A percentile compares a stretch with the other conserved stretches of the same genome.
phyloP scores from a whole-genome alignment of 805 yeast species.

The Hanseniaspora guilliermondii region DNA sequence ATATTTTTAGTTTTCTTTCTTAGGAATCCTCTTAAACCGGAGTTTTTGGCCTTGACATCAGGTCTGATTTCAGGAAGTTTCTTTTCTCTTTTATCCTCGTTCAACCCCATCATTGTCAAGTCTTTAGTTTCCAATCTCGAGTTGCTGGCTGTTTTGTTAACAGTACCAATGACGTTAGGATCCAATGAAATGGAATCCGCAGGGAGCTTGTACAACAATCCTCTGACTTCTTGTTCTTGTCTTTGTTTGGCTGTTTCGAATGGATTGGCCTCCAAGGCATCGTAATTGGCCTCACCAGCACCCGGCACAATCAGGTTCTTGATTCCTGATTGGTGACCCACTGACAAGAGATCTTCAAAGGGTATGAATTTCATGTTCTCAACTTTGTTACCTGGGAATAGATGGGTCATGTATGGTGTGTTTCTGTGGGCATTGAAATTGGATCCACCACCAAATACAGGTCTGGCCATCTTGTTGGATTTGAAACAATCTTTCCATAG shows the following conservation, averaged over 20 bases:
- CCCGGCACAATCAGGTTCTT: slow-evolving; percentile 90
- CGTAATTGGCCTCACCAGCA: slow-evolving; percentile 94
- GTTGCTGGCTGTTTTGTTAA: slow-evolving; percentile 54
- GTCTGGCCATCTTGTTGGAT: slow-evolving; percentile 34
- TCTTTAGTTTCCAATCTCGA: slow-evolving; percentile 55
- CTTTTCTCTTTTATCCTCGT: slow-evolving; percentile 30
- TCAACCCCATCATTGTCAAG: slow-evolving; percentile 33
- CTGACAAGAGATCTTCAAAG: slow-evolving; percentile 88
- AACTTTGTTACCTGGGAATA: slow-evolving; percentile 64
- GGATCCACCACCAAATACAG: slow-evolving; percentile 31
- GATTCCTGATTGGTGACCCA: slow-evolving; percentile 69
- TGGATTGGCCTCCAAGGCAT: slow-evolving; percentile 86
- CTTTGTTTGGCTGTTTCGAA: slow-evolving; percentile 84
- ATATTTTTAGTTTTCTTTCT: slow-evolving; percentile 78
- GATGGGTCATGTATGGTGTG: slow-evolving; percentile 85
- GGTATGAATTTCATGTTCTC: slow-evolving; percentile 70
- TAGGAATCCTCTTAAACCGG: slow-evolving; percentile 65
- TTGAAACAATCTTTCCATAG: slow-evolving; percentile 81
- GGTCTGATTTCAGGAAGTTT: slow-evolving; percentile 51
- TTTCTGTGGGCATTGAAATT: slow-evolving; percentile 24
- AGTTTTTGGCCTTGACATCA: slow-evolving; percentile 64
- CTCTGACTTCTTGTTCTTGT: slow-evolving; percentile 81
- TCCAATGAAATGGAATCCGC: slow-evolving; percentile 89
- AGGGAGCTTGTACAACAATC: slow-evolving; percentile 71
- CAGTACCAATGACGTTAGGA: slow-evolving; percentile 75